phyloP scores from a whole-genome alignment of 352 stramenopile species.

The Phytophthora sojae region DNA sequence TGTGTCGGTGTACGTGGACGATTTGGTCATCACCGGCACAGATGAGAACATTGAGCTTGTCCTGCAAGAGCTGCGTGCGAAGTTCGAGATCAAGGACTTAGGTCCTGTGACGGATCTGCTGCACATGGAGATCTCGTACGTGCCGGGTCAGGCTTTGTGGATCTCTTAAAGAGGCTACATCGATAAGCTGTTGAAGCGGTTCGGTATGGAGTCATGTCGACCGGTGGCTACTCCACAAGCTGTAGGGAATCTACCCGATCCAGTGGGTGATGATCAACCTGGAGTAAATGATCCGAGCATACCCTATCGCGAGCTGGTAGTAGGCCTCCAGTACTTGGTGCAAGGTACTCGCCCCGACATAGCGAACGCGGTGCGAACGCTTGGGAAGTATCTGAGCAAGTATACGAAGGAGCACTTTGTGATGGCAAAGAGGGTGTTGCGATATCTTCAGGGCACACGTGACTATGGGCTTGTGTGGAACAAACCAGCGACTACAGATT shows the following conservation, averaged over 20 bases:
- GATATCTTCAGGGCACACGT: slow-evolving; percentile 1
- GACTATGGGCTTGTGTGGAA: slow-evolving; percentile 13
- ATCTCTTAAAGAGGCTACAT: slow-evolving; percentile 16
- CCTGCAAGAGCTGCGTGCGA: neutral
- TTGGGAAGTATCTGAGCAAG: no score
- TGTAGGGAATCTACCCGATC: neutral
- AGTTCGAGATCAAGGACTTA: slow-evolving; percentile 20
- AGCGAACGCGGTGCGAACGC: neutral
- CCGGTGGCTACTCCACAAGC: slow-evolving; percentile 11
- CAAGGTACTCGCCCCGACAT: slow-evolving; percentile 10
- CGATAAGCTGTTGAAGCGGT: slow-evolving; percentile 10
- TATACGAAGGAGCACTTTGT: slow-evolving; percentile 1
- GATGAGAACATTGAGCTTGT: slow-evolving; percentile 16
- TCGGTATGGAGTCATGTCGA: slow-evolving; percentile 9
- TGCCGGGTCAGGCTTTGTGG: slow-evolving; percentile 1
- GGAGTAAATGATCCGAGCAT: slow-evolving; percentile 4
- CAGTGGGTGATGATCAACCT: neutral
- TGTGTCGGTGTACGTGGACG: slow-evolving; percentile 13
- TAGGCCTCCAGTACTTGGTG: slow-evolving; percentile 13
- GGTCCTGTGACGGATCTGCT: slow-evolving; percentile 7
- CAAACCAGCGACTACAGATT: slow-evolving; percentile 6
- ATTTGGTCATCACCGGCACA: slow-evolving; percentile 1
- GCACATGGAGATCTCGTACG: slow-evolving; percentile 10
- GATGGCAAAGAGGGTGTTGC: slow-evolving; percentile 11
- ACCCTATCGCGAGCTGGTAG: slow-evolving; percentile 2